Evolutionary conservation across 345 rosid genomes (phyloP).

Genomic region (Gossypium herbaceum): DNA sequence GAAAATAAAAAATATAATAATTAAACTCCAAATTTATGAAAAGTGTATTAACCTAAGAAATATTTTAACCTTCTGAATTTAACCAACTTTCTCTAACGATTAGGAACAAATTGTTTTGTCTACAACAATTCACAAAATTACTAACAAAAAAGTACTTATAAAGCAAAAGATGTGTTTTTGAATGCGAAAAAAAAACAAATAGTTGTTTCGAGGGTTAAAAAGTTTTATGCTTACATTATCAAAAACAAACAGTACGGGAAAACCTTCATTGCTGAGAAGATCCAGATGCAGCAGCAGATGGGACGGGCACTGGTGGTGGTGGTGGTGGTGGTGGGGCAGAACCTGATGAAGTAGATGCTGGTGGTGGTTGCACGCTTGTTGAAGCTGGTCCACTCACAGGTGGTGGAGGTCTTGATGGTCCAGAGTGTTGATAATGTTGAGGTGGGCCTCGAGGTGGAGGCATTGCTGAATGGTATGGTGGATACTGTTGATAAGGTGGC

Average conservation of each 20-base stretch:
- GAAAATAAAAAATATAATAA: no score
- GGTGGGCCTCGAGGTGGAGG: constrained; percentile 40
- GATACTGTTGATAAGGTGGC: constrained; percentile 65
- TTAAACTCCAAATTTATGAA: no score
- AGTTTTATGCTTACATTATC: not conserved
- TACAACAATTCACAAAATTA: not conserved
- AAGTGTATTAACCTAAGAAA: no score
- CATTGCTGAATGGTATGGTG: constrained; percentile 41
- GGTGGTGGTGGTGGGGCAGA: constrained; percentile 27
- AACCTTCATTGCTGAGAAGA: constrained; percentile 7
- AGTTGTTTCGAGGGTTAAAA: not conserved
- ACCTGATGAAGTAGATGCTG: constrained; percentile 18
- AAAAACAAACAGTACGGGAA: not conserved
- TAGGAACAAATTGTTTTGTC: not conserved
- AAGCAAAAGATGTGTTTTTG: not conserved
- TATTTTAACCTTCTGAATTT: no score
- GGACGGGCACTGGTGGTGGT: constrained; percentile 26
- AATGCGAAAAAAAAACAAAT: not conserved
- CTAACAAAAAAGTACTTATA: constrained; percentile 31
- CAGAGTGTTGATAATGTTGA: constrained; percentile 42
- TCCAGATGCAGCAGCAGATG: constrained; percentile 19
- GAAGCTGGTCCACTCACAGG: constrained; percentile 14
- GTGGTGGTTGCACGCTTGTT: constrained; percentile 18
- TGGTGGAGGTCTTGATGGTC: constrained; percentile 32
- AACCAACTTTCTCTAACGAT: not conserved